phyloP scores from a whole-genome alignment of 2,329 filamentous ascomycete genomes.

The Aspergillus amoenus region DNA sequence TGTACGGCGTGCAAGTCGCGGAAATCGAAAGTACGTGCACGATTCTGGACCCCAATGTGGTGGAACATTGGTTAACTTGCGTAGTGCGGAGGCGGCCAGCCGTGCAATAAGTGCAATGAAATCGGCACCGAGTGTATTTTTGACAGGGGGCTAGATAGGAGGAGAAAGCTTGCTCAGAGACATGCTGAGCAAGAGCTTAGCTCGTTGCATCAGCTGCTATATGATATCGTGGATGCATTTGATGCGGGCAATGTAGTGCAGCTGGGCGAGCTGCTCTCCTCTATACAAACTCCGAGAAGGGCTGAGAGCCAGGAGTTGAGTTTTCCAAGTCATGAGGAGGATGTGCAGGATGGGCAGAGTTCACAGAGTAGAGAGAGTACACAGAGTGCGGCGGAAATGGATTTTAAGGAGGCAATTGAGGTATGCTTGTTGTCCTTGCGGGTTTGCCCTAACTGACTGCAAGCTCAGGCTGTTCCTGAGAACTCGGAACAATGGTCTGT shows the following conservation, averaged over 20 bases:
- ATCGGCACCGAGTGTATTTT: slow-evolving; percentile 1
- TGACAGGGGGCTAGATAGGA: not conserved
- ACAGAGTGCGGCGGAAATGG: not conserved
- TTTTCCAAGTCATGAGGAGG: not conserved
- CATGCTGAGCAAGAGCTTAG: not conserved
- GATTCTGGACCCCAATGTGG: not conserved
- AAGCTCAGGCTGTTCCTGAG: too few relatives aligned
- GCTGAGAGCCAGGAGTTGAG: not conserved
- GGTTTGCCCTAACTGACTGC: too few relatives aligned
- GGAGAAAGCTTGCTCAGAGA: slow-evolving; percentile 1
- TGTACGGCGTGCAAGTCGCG: not conserved
- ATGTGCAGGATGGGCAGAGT: not conserved
- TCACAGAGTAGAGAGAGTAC: too few relatives aligned
- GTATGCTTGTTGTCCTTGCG: too few relatives aligned
- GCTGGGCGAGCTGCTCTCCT: not conserved
- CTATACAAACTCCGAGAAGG: not conserved
- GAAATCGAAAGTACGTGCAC: not conserved
- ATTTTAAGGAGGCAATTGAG: not conserved
- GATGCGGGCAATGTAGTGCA: not conserved
- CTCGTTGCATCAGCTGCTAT: not conserved
- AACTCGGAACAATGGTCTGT: not conserved
- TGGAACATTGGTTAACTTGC: not conserved
- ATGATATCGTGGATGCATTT: not conserved
- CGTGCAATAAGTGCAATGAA: slow-evolving; percentile 1
- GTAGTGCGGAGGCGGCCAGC: not conserved